Percentiles rank a stretch among this genome's conserved stretches.
Conservation (phyloP, 805 yeast species). For the Myxozyma geophila region DNA sequence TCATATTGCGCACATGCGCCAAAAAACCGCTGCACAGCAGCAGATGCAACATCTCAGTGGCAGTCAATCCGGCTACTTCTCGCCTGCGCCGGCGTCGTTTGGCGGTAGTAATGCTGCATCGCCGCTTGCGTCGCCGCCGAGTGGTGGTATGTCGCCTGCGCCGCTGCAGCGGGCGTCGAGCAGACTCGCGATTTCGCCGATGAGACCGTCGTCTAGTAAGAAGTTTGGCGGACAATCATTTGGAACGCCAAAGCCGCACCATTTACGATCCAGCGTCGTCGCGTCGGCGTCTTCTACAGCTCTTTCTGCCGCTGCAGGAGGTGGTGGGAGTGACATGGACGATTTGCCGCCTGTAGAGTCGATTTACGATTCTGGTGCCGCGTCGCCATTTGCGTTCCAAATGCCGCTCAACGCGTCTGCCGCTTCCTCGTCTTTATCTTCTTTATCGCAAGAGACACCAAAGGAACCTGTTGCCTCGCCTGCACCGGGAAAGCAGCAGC, state of each 20-base stretch:
- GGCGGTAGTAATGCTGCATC: constrained; percentile 20
- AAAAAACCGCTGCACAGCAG: constrained; percentile 14
- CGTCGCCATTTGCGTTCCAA: constrained; percentile 35
- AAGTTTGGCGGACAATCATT: constrained; percentile 38
- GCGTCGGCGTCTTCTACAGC: background rate
- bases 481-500: background rate
- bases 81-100: constrained; percentile 4
- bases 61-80: constrained; percentile 6
- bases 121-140: constrained; percentile 1
- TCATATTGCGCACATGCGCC: constrained; percentile 32
- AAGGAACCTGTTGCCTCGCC: background rate
- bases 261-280: constrained; percentile 10
- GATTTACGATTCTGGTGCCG: constrained; percentile 32
- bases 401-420: constrained; percentile 17
- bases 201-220: constrained; percentile 5
- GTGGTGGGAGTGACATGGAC: constrained; percentile 2
- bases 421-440: background rate
- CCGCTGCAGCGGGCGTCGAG: background rate
- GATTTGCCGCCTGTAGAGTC: constrained; percentile 35
- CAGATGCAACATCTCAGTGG: constrained; percentile 10
- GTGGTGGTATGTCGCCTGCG: background rate
- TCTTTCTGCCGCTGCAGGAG: constrained; percentile 6
- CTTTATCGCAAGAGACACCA: too few relatives aligned
- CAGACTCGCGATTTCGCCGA: background rate
- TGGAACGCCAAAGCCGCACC: constrained; percentile 39